These are phyloP conservation scores for Deinandra increscens DNA, from an alignment of 129 eudicot genomes.

Conservation along the genomic window DNA sequence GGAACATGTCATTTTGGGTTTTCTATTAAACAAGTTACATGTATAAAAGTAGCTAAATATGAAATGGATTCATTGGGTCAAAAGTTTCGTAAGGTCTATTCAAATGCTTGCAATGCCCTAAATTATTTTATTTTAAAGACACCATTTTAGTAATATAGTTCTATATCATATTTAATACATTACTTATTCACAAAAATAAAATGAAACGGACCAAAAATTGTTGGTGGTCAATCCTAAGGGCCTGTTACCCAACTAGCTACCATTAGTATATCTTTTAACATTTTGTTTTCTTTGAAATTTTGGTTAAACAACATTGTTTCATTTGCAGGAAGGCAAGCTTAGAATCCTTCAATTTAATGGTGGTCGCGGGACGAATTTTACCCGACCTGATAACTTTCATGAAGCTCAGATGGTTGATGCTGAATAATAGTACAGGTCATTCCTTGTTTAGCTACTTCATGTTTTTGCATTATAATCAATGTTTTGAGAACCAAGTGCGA, in stretches of 20 bases:
- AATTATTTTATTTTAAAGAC: not conserved
- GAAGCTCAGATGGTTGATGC: slow-evolving; percentile 53
- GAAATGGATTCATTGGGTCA: not conserved
- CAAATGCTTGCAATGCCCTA: not conserved
- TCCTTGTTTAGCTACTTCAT: not conserved
- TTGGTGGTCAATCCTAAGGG: not conserved
- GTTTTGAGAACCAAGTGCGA: too few species aligned
- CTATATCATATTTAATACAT: not conserved
- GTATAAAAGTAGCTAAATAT: not conserved
- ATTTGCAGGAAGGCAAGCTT: slow-evolving; percentile 70
- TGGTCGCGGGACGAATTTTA: slow-evolving; percentile 23
- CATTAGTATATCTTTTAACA: not conserved
- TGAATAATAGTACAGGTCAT: slow-evolving; percentile 41
- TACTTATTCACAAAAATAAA: not conserved
- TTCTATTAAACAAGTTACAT: not conserved
- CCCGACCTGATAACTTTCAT: slow-evolving; percentile 32
- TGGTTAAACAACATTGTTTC: not conserved
- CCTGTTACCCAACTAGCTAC: not conserved
- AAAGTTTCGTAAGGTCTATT: not conserved
- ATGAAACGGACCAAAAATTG: not conserved
- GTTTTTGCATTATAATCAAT: too few species aligned
- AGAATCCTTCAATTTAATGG: slow-evolving; percentile 59
- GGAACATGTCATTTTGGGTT: not conserved
- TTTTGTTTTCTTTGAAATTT: not conserved
- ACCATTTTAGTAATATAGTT: not conserved